A percentile compares a stretch with the other conserved stretches of the same genome.
phyloP scores from a whole-genome alignment of 306 rosid genomes.

The Citrullus mucosospermus region DNA sequence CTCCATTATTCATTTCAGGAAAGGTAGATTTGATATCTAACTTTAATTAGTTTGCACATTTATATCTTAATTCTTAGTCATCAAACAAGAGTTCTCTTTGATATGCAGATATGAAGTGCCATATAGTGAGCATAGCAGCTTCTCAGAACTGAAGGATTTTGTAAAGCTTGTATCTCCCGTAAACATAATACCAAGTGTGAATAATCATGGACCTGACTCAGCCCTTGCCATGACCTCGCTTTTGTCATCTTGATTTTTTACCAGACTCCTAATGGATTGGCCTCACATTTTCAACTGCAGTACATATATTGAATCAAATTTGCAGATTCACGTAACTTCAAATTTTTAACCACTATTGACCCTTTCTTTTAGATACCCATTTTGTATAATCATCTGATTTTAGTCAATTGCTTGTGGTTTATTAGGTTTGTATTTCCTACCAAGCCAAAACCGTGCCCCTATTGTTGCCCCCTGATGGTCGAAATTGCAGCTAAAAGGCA shows the following conservation, averaged over 20 bases:
- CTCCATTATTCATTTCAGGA: not conserved
- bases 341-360: not conserved
- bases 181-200: constrained; percentile 82
- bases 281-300: too few species aligned
- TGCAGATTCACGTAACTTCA: constrained; percentile 2
- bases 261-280: not conserved
- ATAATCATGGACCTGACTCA: constrained; percentile 70
- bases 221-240: constrained; percentile 68
- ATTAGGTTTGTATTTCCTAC: not conserved
- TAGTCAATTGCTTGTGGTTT: not conserved
- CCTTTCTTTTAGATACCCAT: not conserved
- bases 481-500: not conserved
- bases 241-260: constrained; percentile 30
- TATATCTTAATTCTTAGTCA: not conserved
- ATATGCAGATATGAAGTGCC: constrained; percentile 77
- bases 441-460: not conserved
- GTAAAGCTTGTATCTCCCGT: constrained; percentile 60
- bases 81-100: not conserved
- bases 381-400: not conserved
- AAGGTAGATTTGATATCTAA: not conserved
- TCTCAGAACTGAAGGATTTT: constrained; percentile 69
- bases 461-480: not conserved
- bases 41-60: not conserved
- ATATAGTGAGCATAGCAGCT: constrained; percentile 90
- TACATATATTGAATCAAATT: not conserved